A percentile compares a stretch with the other conserved stretches of the same genome.
Evolutionary conservation across 768 basidiomycete genomes (phyloP).

Genomic region (Russula griseocarnosa): DNA sequence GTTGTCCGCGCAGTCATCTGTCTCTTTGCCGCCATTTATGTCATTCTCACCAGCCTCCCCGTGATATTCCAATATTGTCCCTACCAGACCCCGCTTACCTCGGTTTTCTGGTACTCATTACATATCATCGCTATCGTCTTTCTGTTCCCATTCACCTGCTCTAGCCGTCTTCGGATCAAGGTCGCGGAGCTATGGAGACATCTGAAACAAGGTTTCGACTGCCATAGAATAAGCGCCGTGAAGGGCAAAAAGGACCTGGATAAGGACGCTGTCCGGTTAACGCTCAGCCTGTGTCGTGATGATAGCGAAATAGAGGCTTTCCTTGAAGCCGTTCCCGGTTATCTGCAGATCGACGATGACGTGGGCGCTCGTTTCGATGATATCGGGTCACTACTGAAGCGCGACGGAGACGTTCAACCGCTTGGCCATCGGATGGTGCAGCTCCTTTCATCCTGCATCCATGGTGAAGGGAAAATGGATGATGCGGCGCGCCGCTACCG

Average conservation of each 20-base stretch:
- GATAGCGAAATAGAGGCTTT: not conserved
- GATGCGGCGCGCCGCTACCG: constrained; percentile 9
- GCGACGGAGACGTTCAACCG: not conserved
- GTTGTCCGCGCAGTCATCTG: not conserved
- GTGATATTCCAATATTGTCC: not conserved
- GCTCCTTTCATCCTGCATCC: constrained; percentile 9
- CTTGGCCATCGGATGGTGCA: constrained; percentile 2
- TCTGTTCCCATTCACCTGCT: not conserved
- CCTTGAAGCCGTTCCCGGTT: constrained; percentile 3
- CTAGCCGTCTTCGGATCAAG: not conserved
- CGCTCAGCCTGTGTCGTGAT: not conserved
- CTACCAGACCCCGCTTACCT: not conserved
- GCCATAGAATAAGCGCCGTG: not conserved
- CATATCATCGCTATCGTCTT: not conserved
- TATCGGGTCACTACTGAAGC: constrained; percentile 4
- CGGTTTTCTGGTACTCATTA: not conserved
- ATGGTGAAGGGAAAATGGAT: constrained; percentile 15
- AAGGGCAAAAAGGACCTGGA: not conserved
- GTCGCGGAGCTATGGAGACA: not conserved
- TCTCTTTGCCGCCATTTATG: not conserved
- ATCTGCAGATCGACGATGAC: not conserved
- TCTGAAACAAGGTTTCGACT: not conserved
- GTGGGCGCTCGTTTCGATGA: not conserved
- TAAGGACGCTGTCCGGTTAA: not conserved
- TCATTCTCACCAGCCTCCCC: not conserved